Base-by-base conservation (phyloP, 805 yeast species). In the Kodamaea hsintzibuensis region DNA sequence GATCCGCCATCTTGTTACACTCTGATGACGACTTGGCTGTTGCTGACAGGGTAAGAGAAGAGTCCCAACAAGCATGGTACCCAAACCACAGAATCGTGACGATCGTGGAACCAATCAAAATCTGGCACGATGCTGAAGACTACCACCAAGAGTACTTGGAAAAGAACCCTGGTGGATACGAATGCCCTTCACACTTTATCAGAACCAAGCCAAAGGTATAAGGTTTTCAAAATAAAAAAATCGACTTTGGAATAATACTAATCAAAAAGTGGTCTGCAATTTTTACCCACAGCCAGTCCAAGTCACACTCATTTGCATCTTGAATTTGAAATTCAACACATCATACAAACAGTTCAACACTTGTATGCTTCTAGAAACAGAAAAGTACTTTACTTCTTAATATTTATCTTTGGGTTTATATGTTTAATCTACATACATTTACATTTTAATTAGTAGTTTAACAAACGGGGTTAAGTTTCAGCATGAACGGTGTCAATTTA, bases 71-170 rank as follows among this genome's bases (percentile, higher is more conserved):
- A 53, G 79, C 82, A 55, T 95, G 93, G 89, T 88, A 86, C 69
- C 85, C 86, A n/a, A 77, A 79, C 47, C 79, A 86, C 62, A 73
- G 74, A 54, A 86, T 95, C 25, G 87, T 75, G 46, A 91, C 98
- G 0, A 73, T 72, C 45, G 82, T 92, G 50, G 88, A 83, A 64
- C 87, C 89, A 7, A 79, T 91, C 45, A 67, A 75, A 49, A 77
- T 76, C 55, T 95, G 89, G 79, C 87, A 85, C 76, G 97, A 92
- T 66, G 98, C 98, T n/a, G 99, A 93, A 71, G 92, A 85, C 38
- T 93, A 92, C 68, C 99, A 93, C 69, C 98, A 93, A 68, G 65
- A 79, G 57, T 93, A 95, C 68, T 76, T 93, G 62, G 79, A 80
- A 53, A 85, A 83, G 63, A 91, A 93, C 67, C 96, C 97, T 2